Percentiles rank a stretch among this genome's conserved stretches.
phyloP scores from a whole-genome alignment of 306 rosid genomes.

The Casuarina cunninghamiana region DNA sequence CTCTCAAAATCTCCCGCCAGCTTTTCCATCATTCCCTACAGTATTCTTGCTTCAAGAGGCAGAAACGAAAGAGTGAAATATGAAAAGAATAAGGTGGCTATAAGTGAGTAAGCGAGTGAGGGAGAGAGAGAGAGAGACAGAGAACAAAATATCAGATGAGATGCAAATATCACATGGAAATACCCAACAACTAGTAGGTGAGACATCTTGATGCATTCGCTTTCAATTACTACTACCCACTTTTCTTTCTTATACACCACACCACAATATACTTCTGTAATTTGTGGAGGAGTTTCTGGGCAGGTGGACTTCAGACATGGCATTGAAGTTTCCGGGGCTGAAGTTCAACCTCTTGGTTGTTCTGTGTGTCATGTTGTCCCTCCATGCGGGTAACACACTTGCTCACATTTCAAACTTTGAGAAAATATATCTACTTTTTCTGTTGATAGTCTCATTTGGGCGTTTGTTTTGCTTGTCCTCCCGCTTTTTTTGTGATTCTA shows the following conservation, averaged over 20 bases:
- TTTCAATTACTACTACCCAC: background rate
- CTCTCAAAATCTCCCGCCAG: conserved; percentile 28
- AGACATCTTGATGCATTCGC: conserved; percentile 13
- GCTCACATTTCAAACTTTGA: conserved; percentile 1
- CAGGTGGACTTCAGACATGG: conserved; percentile 35
- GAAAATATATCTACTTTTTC: background rate
- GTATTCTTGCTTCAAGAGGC: conserved; percentile 33
- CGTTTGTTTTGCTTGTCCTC: background rate
- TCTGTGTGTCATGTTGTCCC: conserved; percentile 37
- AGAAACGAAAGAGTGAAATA: conserved; percentile 20
- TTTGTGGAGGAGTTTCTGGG: conserved; percentile 12
- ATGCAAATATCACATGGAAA: conserved; percentile 20
- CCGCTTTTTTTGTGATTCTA: conserved; percentile 9
- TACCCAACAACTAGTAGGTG: conserved; percentile 39
- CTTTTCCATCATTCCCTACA: conserved; percentile 23
- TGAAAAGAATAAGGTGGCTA: conserved; percentile 17
- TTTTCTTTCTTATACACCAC: conserved; percentile 22
- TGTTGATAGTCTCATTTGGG: background rate
- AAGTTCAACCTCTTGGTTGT: conserved; percentile 35
- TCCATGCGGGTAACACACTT: conserved; percentile 44
- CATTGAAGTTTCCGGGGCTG: conserved; percentile 20
- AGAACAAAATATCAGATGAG: conserved; percentile 1
- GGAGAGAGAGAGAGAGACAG: conserved; percentile 37
- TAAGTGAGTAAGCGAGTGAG: conserved; percentile 2
- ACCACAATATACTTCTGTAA: background rate